A percentile compares a stretch with the other conserved stretches of the same genome.
Conservation (phyloP, 2,329 filamentous ascomycete genomes). For the Aspergillus pseudonomiae region DNA sequence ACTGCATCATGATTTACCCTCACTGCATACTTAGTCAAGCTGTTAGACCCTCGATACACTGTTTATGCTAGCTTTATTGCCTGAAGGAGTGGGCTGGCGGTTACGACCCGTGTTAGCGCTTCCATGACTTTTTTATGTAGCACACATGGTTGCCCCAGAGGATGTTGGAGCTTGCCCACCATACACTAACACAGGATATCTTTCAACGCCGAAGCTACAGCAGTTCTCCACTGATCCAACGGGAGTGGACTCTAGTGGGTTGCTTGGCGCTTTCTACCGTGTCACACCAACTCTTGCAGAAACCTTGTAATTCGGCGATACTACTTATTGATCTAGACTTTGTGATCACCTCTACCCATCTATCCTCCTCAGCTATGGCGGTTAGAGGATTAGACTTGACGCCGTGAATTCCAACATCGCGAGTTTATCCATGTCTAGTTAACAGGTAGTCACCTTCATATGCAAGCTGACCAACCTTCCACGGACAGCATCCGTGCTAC, state of each 20-base stretch:
- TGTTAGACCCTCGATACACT: background rate
- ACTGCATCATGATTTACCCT: background rate
- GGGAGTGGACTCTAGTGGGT: background rate
- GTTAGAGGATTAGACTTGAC: no score
- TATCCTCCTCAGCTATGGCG: no score
- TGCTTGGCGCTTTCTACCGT: slow-evolving; percentile 1
- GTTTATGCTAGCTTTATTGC: background rate
- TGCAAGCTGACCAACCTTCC: background rate
- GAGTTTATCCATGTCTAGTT: background rate
- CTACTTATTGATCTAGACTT: background rate
- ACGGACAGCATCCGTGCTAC: background rate
- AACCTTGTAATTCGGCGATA: background rate
- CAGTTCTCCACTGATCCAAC: background rate
- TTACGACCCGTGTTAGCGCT: slow-evolving; percentile 5
- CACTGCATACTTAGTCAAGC: background rate
- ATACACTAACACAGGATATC: background rate
- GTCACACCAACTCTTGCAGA: slow-evolving; percentile 8
- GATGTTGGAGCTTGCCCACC: slow-evolving; percentile 1
- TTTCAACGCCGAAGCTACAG: background rate
- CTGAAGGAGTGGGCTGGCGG: slow-evolving; percentile 4
- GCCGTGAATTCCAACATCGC: background rate
- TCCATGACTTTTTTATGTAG: background rate
- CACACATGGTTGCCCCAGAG: background rate
- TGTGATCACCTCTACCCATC: background rate
- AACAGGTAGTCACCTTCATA: background rate